Evolutionary conservation across 2,329 filamentous ascomycete genomes (phyloP), one percentile per base, ranked within the genome.

Genomic region (Colletotrichum simmondsii): DNA sequence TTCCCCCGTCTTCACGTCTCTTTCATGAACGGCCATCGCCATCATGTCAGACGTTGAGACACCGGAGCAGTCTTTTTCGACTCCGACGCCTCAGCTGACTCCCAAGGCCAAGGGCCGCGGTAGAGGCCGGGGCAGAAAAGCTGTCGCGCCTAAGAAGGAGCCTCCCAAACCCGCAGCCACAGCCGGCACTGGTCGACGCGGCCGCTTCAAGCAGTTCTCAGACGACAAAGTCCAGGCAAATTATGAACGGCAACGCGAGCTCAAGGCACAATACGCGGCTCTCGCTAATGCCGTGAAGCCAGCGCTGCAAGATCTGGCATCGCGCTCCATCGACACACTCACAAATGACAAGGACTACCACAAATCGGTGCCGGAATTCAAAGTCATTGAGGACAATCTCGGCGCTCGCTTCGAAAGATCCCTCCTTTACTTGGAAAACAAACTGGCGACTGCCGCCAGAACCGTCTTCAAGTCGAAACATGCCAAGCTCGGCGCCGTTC

Each of bases 241-340:
- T 69, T 88, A 90, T 75, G 89, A 91, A 79, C 90, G 92, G 67
- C 90, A 92, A 79, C 87, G 92, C 75, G 88, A 92, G 76, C 85
- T 94, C 77, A 92, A 92, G 80, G 89, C 90, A 68, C 86, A 86
- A 28, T 94, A 90, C 80, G 87, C 90, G n/a, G 84, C 87, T 71
- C 88, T 94, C 64, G 87, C 90, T 71, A 88, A 89, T 76, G 86
- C 88, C 35, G 82, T 93, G 76, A 93, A 92, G 80, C 89, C 89
- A 19, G 87, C 91, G 11, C 84, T 93, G 16, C 90, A 91, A 71
- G 91, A 93, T 78, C 85, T 94, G 24, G 91, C 91, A 22, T 88
- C 90, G 65, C 87, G 90, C 42, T 88, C 85, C 64, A 82, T 92
- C 71, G 88, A 90, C 61, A 85, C 87, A 71, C 82, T 93, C 71